phyloP scores from a whole-genome alignment of 139 green algal genomes.

The Diplosphaera chodatii region DNA sequence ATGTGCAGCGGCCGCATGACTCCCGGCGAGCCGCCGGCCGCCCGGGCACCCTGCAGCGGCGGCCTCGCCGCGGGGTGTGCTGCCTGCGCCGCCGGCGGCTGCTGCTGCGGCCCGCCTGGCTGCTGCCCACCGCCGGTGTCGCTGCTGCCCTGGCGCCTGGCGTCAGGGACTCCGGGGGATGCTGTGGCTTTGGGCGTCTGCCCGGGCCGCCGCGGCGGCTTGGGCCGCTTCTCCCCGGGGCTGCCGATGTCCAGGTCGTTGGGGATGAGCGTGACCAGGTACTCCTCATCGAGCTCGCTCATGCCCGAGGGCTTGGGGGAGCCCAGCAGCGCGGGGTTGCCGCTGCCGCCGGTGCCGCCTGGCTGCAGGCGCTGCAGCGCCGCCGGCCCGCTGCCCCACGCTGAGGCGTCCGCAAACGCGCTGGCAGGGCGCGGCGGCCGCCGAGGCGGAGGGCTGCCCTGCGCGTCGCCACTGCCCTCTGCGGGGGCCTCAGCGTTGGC shows the following conservation, averaged over 20 bases:
- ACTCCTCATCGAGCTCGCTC: neutral
- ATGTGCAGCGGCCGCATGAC: neutral
- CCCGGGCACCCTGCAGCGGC: neutral
- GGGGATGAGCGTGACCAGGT: neutral
- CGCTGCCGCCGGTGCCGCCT: too few species aligned
- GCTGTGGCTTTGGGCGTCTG: conserved; percentile 14
- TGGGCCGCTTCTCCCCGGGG: neutral
- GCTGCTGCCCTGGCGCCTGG: neutral
- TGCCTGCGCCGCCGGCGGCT: neutral
- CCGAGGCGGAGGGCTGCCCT: too few species aligned
- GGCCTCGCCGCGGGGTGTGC: neutral
- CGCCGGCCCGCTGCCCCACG: too few species aligned
- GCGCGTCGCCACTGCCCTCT: too few species aligned
- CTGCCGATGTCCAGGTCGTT: conserved; percentile 8
- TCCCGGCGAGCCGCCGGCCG: too few species aligned
- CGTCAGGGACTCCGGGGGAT: neutral
- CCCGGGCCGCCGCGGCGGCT: neutral
- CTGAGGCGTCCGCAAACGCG: too few species aligned
- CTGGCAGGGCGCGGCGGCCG: too few species aligned
- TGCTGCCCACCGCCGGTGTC: neutral
- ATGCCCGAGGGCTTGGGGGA: neutral
- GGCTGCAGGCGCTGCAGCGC: too few species aligned
- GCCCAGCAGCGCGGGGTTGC: neutral
- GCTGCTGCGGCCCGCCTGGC: neutral
- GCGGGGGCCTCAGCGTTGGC: too few species aligned